Percentiles rank a stretch among this genome's conserved stretches.
phyloP scores from a whole-genome alignment of 2,329 filamentous ascomycete species.

The Lachnellula suecica region DNA sequence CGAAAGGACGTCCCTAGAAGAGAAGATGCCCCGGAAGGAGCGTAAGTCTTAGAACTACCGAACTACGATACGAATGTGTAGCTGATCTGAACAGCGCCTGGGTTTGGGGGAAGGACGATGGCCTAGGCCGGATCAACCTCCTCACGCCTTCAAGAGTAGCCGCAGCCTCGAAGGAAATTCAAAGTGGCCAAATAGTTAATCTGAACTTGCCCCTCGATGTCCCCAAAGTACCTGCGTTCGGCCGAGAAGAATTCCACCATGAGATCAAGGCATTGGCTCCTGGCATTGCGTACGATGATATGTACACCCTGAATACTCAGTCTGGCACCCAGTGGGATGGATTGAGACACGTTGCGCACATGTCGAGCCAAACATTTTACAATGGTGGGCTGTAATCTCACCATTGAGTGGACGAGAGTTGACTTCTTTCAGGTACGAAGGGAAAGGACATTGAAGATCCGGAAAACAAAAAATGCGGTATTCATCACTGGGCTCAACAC shows the following conservation, averaged over 20 bases:
- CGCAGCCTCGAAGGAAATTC: conserved; percentile 41
- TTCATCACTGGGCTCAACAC: conserved; percentile 32
- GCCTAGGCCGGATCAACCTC: conserved; percentile 45
- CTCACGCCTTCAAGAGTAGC: conserved; percentile 43
- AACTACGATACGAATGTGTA: background rate
- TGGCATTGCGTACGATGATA: conserved; percentile 55
- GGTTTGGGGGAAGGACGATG: conserved; percentile 33
- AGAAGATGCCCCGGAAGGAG: conserved; percentile 29
- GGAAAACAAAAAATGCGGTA: conserved; percentile 27
- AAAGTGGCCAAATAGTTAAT: conserved; percentile 39
- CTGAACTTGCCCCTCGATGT: conserved; percentile 27
- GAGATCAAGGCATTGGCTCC: conserved; percentile 28
- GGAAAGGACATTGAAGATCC: conserved; percentile 26
- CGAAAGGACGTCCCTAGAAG: conserved; percentile 29
- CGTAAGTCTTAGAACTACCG: conserved; percentile 17
- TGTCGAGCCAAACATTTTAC: conserved; percentile 27
- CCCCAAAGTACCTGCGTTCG: conserved; percentile 37
- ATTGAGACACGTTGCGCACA: conserved; percentile 41
- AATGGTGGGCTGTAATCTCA: conserved; percentile 20
- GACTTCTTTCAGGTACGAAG: conserved; percentile 16
- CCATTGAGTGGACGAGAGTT: background rate
- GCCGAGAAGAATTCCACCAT: conserved; percentile 34
- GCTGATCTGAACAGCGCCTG: conserved; percentile 31
- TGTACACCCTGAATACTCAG: conserved; percentile 58
- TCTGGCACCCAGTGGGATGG: conserved; percentile 59